Percentiles rank a stretch among this genome's conserved stretches.
Conservation (phyloP, 2,329 filamentous ascomycete genomes). For the Ceratocystis colombiana region DNA sequence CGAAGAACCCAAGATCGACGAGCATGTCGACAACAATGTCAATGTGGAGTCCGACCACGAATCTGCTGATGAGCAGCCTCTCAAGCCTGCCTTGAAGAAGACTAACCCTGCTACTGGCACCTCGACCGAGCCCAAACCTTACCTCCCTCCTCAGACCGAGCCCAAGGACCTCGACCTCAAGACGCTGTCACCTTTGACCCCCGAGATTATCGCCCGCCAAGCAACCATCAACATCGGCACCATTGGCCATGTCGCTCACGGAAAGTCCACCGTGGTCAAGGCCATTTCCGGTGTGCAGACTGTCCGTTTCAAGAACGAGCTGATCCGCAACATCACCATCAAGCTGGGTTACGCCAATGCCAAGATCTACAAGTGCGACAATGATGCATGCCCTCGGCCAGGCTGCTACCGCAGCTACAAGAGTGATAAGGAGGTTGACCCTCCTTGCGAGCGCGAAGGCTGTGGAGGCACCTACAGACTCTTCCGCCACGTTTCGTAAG, state of each 20-base stretch:
- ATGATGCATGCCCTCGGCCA: conserved; percentile 76
- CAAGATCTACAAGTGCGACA: conserved; percentile 99
- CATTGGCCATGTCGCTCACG: conserved; percentile 97
- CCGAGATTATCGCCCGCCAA: conserved; percentile 94
- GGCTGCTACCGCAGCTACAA: conserved; percentile 96
- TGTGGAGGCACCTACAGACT: conserved; percentile 81
- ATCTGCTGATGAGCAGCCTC: conserved; percentile 48
- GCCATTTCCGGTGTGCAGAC: conserved; percentile 98
- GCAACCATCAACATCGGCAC: conserved; percentile 99
- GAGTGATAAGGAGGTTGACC: conserved; percentile 97
- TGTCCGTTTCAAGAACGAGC: conserved; percentile 98
- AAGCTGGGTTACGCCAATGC: conserved; percentile 99
- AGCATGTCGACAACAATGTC: conserved; percentile 51
- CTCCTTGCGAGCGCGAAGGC: conserved; percentile 86
- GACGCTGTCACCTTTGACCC: conserved; percentile 71
- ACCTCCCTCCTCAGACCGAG: conserved; percentile 78
- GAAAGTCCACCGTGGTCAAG: conserved; percentile 97
- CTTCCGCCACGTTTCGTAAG: conserved; percentile 84
- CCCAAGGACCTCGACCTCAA: conserved; percentile 78
- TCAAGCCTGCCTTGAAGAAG: conserved; percentile 85
- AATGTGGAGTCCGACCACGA: conserved; percentile 50
- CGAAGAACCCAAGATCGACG: conserved; percentile 56
- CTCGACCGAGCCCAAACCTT: conserved; percentile 44
- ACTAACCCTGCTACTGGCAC: conserved; percentile 29
- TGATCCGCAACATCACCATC: conserved; percentile 98